Evolutionary conservation across 192 early-diverging fungal species (phyloP).

Genomic region (Backusella luteola): DNA sequence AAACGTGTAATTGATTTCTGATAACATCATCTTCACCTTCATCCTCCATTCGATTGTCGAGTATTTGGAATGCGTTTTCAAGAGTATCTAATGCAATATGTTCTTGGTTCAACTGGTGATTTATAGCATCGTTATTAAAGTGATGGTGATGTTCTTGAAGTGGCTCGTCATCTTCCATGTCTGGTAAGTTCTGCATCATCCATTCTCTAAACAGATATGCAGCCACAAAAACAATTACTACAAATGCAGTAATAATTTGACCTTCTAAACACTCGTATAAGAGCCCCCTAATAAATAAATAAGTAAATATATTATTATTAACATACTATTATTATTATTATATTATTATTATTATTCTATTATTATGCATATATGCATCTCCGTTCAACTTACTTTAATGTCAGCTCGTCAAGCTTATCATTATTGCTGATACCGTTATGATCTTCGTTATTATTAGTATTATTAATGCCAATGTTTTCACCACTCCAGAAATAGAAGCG

Average conservation of each 20-base stretch:
- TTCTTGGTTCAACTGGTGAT: conserved; percentile 7
- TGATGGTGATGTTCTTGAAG: neutral
- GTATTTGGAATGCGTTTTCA: conserved; percentile 13
- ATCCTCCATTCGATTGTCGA: neutral
- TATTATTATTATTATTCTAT: neutral
- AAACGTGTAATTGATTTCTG: neutral
- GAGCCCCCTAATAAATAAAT: conserved; percentile 38
- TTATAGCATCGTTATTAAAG: neutral
- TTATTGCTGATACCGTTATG: neutral
- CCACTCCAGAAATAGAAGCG: conserved; percentile 83
- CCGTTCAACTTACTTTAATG: conserved; percentile 8
- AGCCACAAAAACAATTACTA: conserved; percentile 74
- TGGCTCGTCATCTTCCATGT: neutral
- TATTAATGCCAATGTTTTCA: conserved; percentile 46
- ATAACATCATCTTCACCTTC: neutral
- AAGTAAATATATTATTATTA: neutral
- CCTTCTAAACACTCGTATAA: conserved; percentile 81
- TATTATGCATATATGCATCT: neutral
- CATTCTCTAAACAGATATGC: conserved; percentile 88
- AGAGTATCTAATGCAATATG: conserved; percentile 19
- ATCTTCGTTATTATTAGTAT: neutral
- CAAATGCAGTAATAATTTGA: conserved; percentile 70
- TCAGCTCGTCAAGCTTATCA: neutral
- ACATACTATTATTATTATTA: neutral
- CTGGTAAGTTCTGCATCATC: conserved; percentile 70